phyloP scores from a whole-genome alignment of 2,329 filamentous ascomycete genomes.

The Trichoderma simmonsii region DNA sequence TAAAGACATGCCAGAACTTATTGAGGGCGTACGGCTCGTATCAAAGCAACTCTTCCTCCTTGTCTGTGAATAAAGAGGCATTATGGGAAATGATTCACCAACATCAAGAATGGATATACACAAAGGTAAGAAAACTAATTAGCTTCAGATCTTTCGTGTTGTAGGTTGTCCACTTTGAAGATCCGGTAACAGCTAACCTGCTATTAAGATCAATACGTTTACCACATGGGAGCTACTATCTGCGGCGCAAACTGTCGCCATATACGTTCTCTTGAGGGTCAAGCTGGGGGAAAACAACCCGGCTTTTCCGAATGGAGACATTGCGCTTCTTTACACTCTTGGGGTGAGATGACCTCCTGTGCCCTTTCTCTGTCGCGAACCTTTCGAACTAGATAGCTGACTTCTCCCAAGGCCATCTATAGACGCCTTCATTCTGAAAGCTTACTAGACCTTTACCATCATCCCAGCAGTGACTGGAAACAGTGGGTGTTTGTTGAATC shows the following conservation, averaged over 20 bases:
- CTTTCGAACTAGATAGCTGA: not conserved
- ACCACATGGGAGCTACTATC: constrained; percentile 3
- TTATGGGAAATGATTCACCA: constrained; percentile 12
- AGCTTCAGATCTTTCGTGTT: not conserved
- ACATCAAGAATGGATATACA: constrained; percentile 16
- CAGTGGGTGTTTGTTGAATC: constrained; percentile 9
- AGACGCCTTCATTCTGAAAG: not conserved
- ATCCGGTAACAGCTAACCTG: not conserved
- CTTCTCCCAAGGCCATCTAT: not conserved
- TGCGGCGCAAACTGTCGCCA: not conserved
- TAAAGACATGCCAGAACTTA: constrained; percentile 1
- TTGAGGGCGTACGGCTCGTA: not conserved
- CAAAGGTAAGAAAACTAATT: not conserved
- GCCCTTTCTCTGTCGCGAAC: not conserved
- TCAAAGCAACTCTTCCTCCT: not conserved
- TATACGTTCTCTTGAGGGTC: constrained; percentile 6
- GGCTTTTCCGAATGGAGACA: constrained; percentile 7
- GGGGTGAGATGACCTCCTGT: not conserved
- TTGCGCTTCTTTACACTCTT: constrained; percentile 14
- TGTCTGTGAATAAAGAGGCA: not conserved
- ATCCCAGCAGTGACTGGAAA: not conserved
- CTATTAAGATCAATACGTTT: not conserved
- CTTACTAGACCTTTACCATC: not conserved
- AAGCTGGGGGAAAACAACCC: not conserved
- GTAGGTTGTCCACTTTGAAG: not conserved